Conservation (phyloP, 169 alveolate genomes). For the Condylostoma magnum region DNA sequence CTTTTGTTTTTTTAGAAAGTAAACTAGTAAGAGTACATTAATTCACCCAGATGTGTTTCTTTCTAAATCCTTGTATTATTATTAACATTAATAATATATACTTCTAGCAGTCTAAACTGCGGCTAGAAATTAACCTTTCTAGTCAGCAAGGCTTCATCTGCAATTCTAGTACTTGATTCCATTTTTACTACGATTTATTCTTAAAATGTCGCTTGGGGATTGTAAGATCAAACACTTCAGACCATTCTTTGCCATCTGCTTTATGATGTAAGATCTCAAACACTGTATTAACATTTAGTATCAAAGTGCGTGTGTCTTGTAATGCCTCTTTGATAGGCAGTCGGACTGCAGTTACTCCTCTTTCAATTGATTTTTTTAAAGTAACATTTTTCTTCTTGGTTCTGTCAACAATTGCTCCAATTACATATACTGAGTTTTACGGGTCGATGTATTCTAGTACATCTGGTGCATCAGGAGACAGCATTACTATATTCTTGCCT, state of each 20-base stretch:
- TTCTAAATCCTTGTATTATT: too few species aligned
- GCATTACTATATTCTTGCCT: slow-evolving; percentile 8
- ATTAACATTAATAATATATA: too few species aligned
- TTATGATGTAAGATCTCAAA: slow-evolving; percentile 12
- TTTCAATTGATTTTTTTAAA: not conserved
- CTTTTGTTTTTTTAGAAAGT: too few species aligned
- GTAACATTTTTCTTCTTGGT: not conserved
- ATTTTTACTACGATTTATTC: too few species aligned
- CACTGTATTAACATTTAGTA: slow-evolving; percentile 21
- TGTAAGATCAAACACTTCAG: not conserved
- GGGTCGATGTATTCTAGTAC: not conserved
- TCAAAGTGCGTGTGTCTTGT: not conserved
- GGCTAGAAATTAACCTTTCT: too few species aligned
- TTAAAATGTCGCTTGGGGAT: slow-evolving; percentile 6
- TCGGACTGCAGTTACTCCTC: not conserved
- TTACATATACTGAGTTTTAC: slow-evolving; percentile 6
- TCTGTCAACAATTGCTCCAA: slow-evolving; percentile 30
- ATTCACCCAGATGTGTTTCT: too few species aligned
- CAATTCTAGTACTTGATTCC: too few species aligned
- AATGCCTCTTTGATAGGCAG: slow-evolving; percentile 13
- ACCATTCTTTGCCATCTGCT: slow-evolving; percentile 19
- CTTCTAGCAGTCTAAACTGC: too few species aligned
- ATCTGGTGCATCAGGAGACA: slow-evolving; percentile 28
- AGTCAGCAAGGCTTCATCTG: too few species aligned
- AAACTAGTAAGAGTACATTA: too few species aligned